Percentiles rank a stretch among this genome's conserved stretches.
Evolutionary conservation across 768 basidiomycete species (phyloP).

Genomic region (Boletus rufocinnamomeus): DNA sequence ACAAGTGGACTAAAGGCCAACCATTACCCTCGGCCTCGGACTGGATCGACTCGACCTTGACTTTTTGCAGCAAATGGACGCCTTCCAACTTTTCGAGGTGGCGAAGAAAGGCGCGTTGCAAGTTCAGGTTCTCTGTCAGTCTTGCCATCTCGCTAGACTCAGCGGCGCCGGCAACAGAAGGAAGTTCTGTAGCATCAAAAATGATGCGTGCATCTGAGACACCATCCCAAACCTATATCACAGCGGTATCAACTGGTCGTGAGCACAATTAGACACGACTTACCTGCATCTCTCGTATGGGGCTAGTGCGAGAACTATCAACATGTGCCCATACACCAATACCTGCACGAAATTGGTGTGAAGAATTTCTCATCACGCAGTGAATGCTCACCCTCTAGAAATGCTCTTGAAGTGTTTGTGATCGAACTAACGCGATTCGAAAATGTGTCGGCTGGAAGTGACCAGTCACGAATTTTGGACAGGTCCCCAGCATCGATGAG

Average conservation of each 20-base stretch:
- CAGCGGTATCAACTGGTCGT: slow-evolving; percentile 1
- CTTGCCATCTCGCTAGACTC: slow-evolving; percentile 64
- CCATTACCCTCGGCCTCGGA: slow-evolving; percentile 47
- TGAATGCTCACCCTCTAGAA: slow-evolving; percentile 57
- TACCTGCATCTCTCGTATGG: slow-evolving; percentile 87
- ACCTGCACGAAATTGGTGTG: slow-evolving; percentile 42
- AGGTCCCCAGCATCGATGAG: slow-evolving; percentile 85
- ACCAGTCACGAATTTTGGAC: slow-evolving; percentile 68
- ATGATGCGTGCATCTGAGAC: slow-evolving; percentile 76
- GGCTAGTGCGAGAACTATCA: slow-evolving; percentile 62
- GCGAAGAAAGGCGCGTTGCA: slow-evolving; percentile 81
- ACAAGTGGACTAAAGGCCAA: slow-evolving; percentile 82
- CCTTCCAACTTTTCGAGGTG: slow-evolving; percentile 54
- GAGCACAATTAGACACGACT: slow-evolving; percentile 11
- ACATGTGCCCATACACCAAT: slow-evolving; percentile 86
- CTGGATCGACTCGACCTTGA: slow-evolving; percentile 72
- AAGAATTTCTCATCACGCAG: background rate
- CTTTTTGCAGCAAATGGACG: slow-evolving; percentile 68
- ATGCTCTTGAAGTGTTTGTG: slow-evolving; percentile 69
- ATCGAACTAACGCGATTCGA: slow-evolving; percentile 89
- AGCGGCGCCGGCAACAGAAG: slow-evolving; percentile 26
- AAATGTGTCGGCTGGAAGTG: slow-evolving; percentile 50
- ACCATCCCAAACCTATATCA: slow-evolving; percentile 85
- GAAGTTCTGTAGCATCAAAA: slow-evolving; percentile 58
- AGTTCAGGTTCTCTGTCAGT: slow-evolving; percentile 89